These are phyloP conservation scores for Desmodesmus armatus DNA, from an alignment of 139 green algal genomes.

Conservation along the genomic window DNA sequence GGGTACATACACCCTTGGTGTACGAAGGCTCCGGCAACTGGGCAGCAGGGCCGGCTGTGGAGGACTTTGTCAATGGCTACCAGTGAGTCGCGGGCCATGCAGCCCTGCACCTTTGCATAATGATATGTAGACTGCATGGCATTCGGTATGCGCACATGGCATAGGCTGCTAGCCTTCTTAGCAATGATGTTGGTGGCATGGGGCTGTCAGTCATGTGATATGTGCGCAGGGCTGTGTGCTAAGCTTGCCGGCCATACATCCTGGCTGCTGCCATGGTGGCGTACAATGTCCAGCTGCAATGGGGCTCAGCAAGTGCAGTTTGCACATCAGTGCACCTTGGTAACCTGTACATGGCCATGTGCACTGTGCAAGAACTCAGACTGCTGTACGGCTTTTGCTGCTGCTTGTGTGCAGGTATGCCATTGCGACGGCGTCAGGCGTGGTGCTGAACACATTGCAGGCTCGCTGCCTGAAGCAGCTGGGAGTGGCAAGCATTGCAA, in stretches of 20 bases:
- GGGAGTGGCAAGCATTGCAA: background rate
- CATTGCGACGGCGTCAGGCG: slow-evolving; percentile 27
- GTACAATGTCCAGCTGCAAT: too few species aligned
- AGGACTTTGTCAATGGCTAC: slow-evolving; percentile 69
- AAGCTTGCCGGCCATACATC: background rate
- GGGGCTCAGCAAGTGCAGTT: too few species aligned
- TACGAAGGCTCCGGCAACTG: slow-evolving; percentile 45
- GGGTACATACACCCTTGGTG: slow-evolving; percentile 53
- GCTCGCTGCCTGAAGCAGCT: background rate
- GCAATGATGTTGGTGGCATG: too few species aligned
- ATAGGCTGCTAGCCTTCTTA: too few species aligned
- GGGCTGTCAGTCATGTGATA: background rate
- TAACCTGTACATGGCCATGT: too few species aligned
- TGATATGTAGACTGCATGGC: too few species aligned
- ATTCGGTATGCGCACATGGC: too few species aligned
- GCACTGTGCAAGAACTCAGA: background rate
- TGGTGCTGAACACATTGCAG: slow-evolving; percentile 24
- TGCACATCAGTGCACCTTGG: too few species aligned
- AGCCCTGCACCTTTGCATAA: too few species aligned
- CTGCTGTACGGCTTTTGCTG: background rate
- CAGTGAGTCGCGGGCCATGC: too few species aligned
- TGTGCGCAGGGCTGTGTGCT: background rate
- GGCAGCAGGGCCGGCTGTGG: slow-evolving; percentile 47
- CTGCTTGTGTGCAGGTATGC: slow-evolving; percentile 30
- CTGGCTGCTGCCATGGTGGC: too few species aligned